Base-by-base conservation (phyloP, 306 rosid genomes). In the Malus asiatica region DNA sequence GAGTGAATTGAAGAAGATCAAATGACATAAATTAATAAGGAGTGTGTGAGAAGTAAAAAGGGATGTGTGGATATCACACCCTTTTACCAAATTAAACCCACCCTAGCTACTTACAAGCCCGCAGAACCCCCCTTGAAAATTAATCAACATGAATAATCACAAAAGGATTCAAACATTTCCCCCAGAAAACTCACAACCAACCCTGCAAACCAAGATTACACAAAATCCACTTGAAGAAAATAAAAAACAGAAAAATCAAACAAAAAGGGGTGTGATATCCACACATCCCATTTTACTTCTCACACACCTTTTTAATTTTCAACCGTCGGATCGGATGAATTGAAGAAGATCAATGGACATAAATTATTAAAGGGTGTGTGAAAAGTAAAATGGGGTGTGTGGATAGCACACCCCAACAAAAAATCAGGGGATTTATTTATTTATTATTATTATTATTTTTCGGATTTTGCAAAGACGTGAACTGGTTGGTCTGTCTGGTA, bases 401-500 rank as follows among this genome's bases (percentile, higher is more conserved):
- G n/a, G n/a, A n/a, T n/a, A n/a, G n/a, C n/a, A n/a, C n/a, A n/a
- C n/a, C n/a, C n/a, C n/a, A n/a, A n/a, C n/a, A n/a, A n/a, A 30
- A 42, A 13, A 67, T 52, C 51, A 18, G 3, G 22, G 44, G 15
- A 66, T 35, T 35, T 65, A 1, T 32, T 32, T 25, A 4, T 33
- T 33, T 5, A 0, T 33, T 25, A 25, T 59, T 45, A 52, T 27
- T 45, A 30, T 27, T 8, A 27, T 40, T 40, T 40, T 42, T 42
- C 45, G 20, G 16, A 69, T 11, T 51, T 20, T 5, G 61, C 96
- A 55, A 92, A 95, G 68, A 92, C 88, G 78, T 95, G 97, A 23
- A 95, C 93, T 88, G 93, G 86, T 95, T 92, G 75, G 97, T 95
- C 86, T 90, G 99, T 95, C 86, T 92, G 99, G 81, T 93, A 95